These are phyloP conservation scores for Exophiala mesophila DNA, from an alignment of 2,329 filamentous ascomycete species.

Conservation along the genomic window DNA sequence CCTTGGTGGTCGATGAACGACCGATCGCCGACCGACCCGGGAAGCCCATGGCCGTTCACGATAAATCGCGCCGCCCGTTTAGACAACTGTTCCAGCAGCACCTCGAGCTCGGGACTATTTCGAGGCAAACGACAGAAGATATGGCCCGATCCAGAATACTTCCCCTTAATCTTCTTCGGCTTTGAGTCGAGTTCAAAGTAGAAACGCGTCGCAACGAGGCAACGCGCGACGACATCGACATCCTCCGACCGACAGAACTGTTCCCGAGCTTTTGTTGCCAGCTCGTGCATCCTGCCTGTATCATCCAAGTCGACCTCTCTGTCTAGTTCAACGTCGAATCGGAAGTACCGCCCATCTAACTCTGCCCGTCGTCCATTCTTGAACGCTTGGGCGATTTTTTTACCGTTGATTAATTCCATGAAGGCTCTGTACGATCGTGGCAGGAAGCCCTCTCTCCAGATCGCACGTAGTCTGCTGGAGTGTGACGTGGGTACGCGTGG, in stretches of 20 bases:
- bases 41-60: constrained; percentile 17
- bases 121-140: constrained; percentile 23
- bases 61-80: constrained; percentile 24
- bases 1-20: constrained; percentile 21
- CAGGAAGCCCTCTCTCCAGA: constrained; percentile 23
- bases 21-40: constrained; percentile 19
- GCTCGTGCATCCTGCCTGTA: neutral
- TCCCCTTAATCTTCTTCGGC: constrained; percentile 8
- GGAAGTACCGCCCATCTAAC: constrained; percentile 14
- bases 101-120: constrained; percentile 15
- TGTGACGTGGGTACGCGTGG: constrained; percentile 12
- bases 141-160: constrained; percentile 22
- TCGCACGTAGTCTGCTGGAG: constrained; percentile 11
- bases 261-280: constrained; percentile 9
- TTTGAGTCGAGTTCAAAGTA: constrained; percentile 25
- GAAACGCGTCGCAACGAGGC: constrained; percentile 24
- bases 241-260: constrained; percentile 19
- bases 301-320: neutral
- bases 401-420: constrained; percentile 19
- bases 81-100: constrained; percentile 16
- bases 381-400: constrained; percentile 18
- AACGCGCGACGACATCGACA: constrained; percentile 20
- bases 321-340: constrained; percentile 26
- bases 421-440: constrained; percentile 20
- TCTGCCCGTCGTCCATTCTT: constrained; percentile 10